phyloP scores from a whole-genome alignment of 306 rosid species.

The apple (Malus domestica) region ASM211411v1 NC_041804.1:21776501-21777000 shows the following conservation, averaged over 20 bases:
- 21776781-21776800: not conserved
- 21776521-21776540: too few species aligned
- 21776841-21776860: conserved; percentile 41
- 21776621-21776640: too few species aligned
- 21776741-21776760: too few species aligned
- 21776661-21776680: not conserved
- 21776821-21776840: conserved; percentile 30
- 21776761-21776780: too few species aligned
- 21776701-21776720: not conserved
- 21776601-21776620: too few species aligned
- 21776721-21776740: not conserved
- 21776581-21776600: too few species aligned
- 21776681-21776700: not conserved
- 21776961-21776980: conserved; percentile 56
- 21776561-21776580: too few species aligned
- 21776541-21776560: too few species aligned
- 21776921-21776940: conserved; percentile 64
- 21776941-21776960: conserved; percentile 46
- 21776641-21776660: not conserved
- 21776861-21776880: conserved; percentile 45
- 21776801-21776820: not conserved
- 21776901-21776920: conserved; percentile 78
- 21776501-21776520: too few species aligned
- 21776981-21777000: conserved; percentile 56
- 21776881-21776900: conserved; percentile 55